phyloP scores from a whole-genome alignment of 805 yeast species.

The Blastobotrys terrestris region DNA sequence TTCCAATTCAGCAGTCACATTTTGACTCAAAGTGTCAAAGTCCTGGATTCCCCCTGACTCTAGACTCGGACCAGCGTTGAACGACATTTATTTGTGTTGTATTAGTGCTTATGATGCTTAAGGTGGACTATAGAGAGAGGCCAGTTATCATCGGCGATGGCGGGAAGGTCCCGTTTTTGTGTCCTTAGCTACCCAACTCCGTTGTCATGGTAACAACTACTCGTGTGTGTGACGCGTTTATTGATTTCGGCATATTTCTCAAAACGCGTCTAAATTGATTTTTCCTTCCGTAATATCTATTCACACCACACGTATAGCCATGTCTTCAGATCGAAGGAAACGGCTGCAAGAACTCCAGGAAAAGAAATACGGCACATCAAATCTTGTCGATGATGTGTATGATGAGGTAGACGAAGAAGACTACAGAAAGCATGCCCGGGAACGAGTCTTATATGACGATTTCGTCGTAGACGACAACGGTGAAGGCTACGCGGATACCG shows the following conservation, averaged over 20 bases:
- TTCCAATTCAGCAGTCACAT: conserved; percentile 15
- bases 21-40: conserved; percentile 13
- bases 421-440: conserved; percentile 68
- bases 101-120: background rate
- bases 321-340: background rate
- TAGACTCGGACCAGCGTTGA: conserved; percentile 2
- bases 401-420: conserved; percentile 83
- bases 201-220: background rate
- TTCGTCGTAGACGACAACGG: conserved; percentile 94
- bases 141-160: too few relatives aligned
- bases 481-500: conserved; percentile 89
- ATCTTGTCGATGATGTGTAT: conserved; percentile 49
- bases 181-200: too few relatives aligned
- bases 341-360: background rate
- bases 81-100: conserved; percentile 1
- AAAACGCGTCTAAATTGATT: background rate
- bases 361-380: background rate
- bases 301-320: too few relatives aligned
- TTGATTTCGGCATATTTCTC: background rate
- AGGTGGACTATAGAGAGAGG: too few relatives aligned
- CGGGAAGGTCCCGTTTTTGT: too few relatives aligned
- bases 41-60: background rate
- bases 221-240: background rate
- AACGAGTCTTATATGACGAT: conserved; percentile 79
- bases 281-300: too few relatives aligned